Percentiles rank a stretch among this genome's conserved stretches.
These are phyloP conservation scores for Onygena corvina DNA, from an alignment of 2,329 filamentous ascomycete genomes.

Conservation along the genomic window DNA sequence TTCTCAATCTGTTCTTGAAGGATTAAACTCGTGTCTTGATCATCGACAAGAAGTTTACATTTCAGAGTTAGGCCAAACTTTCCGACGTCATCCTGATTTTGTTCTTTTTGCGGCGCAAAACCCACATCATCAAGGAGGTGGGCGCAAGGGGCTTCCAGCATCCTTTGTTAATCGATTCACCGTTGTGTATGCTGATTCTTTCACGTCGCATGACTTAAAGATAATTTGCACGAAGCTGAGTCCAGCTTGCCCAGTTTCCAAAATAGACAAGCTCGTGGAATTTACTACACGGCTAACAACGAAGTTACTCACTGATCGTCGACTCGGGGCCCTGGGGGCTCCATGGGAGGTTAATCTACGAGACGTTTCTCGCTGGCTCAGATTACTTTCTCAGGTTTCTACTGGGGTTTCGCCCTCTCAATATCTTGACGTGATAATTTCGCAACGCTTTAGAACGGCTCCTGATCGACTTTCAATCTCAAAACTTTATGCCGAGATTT, in stretches of 20 bases:
- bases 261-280: slow-evolving; percentile 56
- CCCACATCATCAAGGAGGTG: slow-evolving; percentile 91
- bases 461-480: slow-evolving; percentile 56
- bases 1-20: slow-evolving; percentile 91
- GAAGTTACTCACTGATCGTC: slow-evolving; percentile 48
- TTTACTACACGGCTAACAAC: slow-evolving; percentile 74
- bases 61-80: slow-evolving; percentile 87
- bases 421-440: slow-evolving; percentile 70
- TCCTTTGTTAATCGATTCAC: slow-evolving; percentile 98
- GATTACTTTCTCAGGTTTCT: slow-evolving; percentile 51
- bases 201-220: slow-evolving; percentile 66
- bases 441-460: slow-evolving; percentile 70
- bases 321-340: slow-evolving; percentile 48
- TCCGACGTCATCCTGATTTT: slow-evolving; percentile 78
- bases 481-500: slow-evolving; percentile 54
- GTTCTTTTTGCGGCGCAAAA: slow-evolving; percentile 96
- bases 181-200: slow-evolving; percentile 90
- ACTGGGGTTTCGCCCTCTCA: slow-evolving; percentile 54
- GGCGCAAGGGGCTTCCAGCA: slow-evolving; percentile 81
- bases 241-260: slow-evolving; percentile 46
- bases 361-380: slow-evolving; percentile 79
- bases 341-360: slow-evolving; percentile 96
- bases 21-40: slow-evolving; percentile 89
- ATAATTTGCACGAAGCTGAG: slow-evolving; percentile 72
- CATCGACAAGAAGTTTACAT: slow-evolving; percentile 94